A percentile compares a stretch with the other conserved stretches of the same genome.
phyloP scores from a whole-genome alignment of 176 grass and related monocot species.

The Oryza coarctata region DNA sequence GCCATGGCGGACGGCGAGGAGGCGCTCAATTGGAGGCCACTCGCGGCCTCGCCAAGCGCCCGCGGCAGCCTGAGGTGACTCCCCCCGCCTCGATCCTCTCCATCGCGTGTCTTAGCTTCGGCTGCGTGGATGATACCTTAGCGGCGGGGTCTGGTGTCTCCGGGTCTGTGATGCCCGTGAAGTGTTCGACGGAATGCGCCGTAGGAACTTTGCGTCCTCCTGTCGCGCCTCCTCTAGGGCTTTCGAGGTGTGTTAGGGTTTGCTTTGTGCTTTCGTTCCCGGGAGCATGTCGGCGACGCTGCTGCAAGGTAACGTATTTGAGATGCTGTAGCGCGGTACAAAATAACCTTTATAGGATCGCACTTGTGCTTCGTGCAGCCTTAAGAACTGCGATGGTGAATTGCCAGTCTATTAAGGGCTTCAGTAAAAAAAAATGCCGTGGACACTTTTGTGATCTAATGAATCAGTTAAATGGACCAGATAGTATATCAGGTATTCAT shows the following conservation, averaged over 20 bases:
- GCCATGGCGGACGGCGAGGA: neutral
- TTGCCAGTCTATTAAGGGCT: too few relatives aligned
- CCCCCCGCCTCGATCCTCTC: neutral
- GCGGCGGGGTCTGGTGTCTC: neutral
- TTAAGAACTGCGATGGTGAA: neutral
- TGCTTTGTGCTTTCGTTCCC: too few relatives aligned
- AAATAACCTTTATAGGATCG: neutral
- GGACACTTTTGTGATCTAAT: too few relatives aligned
- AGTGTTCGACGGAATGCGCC: constrained; percentile 33
- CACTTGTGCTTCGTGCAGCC: neutral
- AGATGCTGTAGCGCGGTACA: neutral
- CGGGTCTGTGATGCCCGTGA: neutral
- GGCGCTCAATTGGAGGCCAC: too few relatives aligned
- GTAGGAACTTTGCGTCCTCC: neutral
- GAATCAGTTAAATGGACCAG: neutral
- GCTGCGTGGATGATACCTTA: too few relatives aligned
- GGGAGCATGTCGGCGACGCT: too few relatives aligned
- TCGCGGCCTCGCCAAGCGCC: neutral
- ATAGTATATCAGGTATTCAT: neutral
- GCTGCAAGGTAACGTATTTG: neutral
- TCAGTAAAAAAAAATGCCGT: too few relatives aligned
- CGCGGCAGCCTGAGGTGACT: constrained; percentile 6
- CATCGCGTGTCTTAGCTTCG: neutral
- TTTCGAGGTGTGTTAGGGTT: neutral
- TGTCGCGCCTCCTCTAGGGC: neutral